Evolutionary conservation across 2,329 filamentous ascomycete species (phyloP).

Genomic region (Calonectria pauciramosa): DNA sequence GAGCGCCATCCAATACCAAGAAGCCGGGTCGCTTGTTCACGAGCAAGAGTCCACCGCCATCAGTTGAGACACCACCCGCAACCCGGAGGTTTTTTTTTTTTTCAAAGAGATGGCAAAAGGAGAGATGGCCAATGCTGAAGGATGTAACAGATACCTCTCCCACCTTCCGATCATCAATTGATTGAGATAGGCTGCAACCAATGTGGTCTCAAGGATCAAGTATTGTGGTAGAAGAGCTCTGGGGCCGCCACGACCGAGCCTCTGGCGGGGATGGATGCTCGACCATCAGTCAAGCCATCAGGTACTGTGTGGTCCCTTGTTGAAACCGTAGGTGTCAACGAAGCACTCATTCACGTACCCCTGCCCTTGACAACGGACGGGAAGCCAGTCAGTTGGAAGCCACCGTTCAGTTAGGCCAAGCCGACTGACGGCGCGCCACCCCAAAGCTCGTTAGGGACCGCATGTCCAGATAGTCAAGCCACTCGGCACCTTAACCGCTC

Average conservation of each 20-base stretch:
- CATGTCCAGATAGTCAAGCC: not conserved
- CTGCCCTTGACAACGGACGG: not conserved
- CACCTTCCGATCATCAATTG: not conserved
- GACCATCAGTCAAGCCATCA: not conserved
- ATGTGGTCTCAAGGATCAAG: not conserved
- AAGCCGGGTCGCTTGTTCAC: constrained; percentile 30
- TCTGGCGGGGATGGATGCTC: constrained; percentile 14
- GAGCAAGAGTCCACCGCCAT: constrained; percentile 27
- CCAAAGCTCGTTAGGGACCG: not conserved
- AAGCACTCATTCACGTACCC: not conserved
- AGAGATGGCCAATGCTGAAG: constrained; percentile 31
- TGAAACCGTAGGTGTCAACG: not conserved
- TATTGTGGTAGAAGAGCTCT: constrained; percentile 34
- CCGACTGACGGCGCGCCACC: not conserved
- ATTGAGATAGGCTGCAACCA: not conserved
- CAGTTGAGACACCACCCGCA: constrained; percentile 38
- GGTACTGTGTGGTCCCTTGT: not conserved
- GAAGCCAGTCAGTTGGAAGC: not conserved
- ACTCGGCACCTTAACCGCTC: constrained; percentile 11
- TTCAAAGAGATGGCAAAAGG: constrained; percentile 35
- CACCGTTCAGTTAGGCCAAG: constrained; percentile 3
- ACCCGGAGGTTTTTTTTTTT: constrained; percentile 29
- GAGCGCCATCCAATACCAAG: constrained; percentile 17
- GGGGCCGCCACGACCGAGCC: constrained; percentile 34
- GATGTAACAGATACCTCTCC: constrained; percentile 43